A percentile compares a stretch with the other conserved stretches of the same genome.
These are phyloP conservation scores for Cercospora zeina DNA, from an alignment of 2,329 filamentous ascomycete genomes.

Conservation along the genomic window DNA sequence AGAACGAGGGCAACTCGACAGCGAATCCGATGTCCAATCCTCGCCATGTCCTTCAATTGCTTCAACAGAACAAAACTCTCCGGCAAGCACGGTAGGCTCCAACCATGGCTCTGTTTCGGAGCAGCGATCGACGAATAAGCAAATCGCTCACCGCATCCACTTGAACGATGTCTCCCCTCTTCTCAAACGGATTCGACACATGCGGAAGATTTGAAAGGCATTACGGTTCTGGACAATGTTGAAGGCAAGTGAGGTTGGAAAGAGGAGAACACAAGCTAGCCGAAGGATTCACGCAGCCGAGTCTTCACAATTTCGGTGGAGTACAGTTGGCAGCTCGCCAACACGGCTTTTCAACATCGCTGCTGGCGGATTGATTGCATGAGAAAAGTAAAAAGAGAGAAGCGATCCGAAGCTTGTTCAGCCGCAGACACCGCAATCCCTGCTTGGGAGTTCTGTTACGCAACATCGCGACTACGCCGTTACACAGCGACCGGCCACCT, in stretches of 20 bases:
- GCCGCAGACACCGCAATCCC: slow-evolving; percentile 3
- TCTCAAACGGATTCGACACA: not conserved
- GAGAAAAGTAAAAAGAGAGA: not conserved
- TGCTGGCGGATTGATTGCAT: not conserved
- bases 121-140: not conserved
- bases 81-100: not conserved
- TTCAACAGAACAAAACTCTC: not conserved
- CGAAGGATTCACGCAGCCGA: not conserved
- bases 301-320: not conserved
- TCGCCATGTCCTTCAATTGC: slow-evolving; percentile 2
- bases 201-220: not conserved
- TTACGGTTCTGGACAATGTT: not conserved
- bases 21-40: slow-evolving; percentile 1
- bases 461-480: not conserved
- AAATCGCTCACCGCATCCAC: slow-evolving; percentile 6
- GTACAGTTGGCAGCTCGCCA: too few relatives aligned
- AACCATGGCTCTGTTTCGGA: slow-evolving; percentile 2
- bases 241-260: not conserved
- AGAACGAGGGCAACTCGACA: not conserved
- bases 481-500: not conserved
- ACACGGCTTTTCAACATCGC: too few relatives aligned
- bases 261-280: not conserved
- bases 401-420: not conserved
- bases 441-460: not conserved
- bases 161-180: slow-evolving; percentile 6